Percentiles rank a stretch among this genome's conserved stretches.
These are phyloP conservation scores for Talaromyces islandicus DNA, from an alignment of 2,329 filamentous ascomycete genomes.

Conservation along the genomic window DNA sequence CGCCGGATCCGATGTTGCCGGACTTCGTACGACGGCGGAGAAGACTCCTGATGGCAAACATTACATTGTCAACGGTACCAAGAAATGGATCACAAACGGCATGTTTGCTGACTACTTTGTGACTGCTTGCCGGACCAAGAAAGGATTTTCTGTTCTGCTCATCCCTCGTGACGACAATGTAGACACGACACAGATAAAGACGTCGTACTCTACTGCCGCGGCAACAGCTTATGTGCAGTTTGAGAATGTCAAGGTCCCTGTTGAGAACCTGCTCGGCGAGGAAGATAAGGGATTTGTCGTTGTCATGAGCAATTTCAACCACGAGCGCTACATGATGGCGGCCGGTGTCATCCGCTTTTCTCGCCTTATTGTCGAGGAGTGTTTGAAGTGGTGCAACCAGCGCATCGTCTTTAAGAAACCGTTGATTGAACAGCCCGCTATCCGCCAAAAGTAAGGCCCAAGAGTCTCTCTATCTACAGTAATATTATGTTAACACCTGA, in stretches of 20 bases:
- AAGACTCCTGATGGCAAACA: conserved; percentile 70
- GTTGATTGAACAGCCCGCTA: conserved; percentile 75
- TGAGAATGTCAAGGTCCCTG: conserved; percentile 80
- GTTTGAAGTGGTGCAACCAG: conserved; percentile 83
- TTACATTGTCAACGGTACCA: conserved; percentile 52
- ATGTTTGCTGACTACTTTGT: conserved; percentile 80
- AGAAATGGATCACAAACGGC: conserved; percentile 81
- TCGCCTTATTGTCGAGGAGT: conserved; percentile 71
- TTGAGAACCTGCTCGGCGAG: conserved; percentile 68
- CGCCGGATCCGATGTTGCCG: conserved; percentile 75
- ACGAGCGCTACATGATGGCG: conserved; percentile 74
- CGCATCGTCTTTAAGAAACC: conserved; percentile 77
- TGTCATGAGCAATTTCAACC: conserved; percentile 83
- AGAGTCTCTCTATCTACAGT: not conserved
- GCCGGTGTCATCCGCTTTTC: conserved; percentile 60
- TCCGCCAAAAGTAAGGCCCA: conserved; percentile 61
- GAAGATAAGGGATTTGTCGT: conserved; percentile 84
- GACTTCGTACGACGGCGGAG: conserved; percentile 69
- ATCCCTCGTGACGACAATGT: conserved; percentile 68
- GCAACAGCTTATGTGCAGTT: conserved; percentile 76
- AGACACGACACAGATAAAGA: conserved; percentile 58
- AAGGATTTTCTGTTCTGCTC: conserved; percentile 71
- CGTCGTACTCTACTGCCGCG: conserved; percentile 67
- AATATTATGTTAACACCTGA: not conserved
- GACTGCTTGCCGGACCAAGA: conserved; percentile 70